These are phyloP conservation scores for Hortaea werneckii DNA, from an alignment of 2,329 filamentous ascomycete genomes.

Conservation along the genomic window DNA sequence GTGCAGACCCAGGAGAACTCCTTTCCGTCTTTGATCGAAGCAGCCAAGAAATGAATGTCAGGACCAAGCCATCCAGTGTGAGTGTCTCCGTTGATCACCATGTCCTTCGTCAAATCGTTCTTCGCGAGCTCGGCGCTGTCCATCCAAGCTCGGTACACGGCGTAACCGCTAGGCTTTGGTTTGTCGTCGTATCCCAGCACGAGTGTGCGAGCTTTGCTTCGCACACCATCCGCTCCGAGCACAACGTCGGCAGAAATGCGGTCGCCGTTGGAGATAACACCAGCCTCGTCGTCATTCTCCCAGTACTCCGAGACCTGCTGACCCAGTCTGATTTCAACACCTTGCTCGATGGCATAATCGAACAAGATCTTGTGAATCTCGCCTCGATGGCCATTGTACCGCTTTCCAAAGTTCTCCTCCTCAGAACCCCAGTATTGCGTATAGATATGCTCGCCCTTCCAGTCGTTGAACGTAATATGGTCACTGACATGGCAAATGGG, in stretches of 20 bases:
- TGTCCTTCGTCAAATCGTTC: slow-evolving; percentile 44
- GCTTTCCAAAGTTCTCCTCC: slow-evolving; percentile 20
- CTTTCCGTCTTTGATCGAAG: slow-evolving; percentile 42
- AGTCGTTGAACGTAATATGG: slow-evolving; percentile 20
- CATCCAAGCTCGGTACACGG: slow-evolving; percentile 46
- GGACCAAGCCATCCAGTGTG: slow-evolving; percentile 45
- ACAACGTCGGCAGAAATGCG: slow-evolving; percentile 39
- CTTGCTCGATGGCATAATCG: slow-evolving; percentile 21
- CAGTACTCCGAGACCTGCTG: slow-evolving; percentile 21
- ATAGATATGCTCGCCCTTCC: slow-evolving; percentile 22
- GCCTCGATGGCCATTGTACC: slow-evolving; percentile 26
- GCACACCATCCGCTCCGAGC: slow-evolving; percentile 44
- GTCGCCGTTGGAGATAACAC: slow-evolving; percentile 23
- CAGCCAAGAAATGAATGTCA: slow-evolving; percentile 44
- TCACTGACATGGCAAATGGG: slow-evolving; percentile 24
- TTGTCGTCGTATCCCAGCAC: slow-evolving; percentile 40
- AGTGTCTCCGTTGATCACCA: slow-evolving; percentile 43
- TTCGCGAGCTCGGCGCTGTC: slow-evolving; percentile 37
- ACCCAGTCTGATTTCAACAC: slow-evolving; percentile 24
- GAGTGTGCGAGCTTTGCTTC: slow-evolving; percentile 40
- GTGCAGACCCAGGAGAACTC: slow-evolving; percentile 49
- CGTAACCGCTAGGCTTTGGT: slow-evolving; percentile 40
- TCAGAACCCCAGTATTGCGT: slow-evolving; percentile 25
- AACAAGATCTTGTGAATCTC: slow-evolving; percentile 27
- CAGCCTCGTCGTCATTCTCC: slow-evolving; percentile 17